Evolutionary conservation across 2,329 filamentous ascomycete species (phyloP), one percentile per base, ranked within the genome.

Genomic region (Corynespora cassiicola): DNA sequence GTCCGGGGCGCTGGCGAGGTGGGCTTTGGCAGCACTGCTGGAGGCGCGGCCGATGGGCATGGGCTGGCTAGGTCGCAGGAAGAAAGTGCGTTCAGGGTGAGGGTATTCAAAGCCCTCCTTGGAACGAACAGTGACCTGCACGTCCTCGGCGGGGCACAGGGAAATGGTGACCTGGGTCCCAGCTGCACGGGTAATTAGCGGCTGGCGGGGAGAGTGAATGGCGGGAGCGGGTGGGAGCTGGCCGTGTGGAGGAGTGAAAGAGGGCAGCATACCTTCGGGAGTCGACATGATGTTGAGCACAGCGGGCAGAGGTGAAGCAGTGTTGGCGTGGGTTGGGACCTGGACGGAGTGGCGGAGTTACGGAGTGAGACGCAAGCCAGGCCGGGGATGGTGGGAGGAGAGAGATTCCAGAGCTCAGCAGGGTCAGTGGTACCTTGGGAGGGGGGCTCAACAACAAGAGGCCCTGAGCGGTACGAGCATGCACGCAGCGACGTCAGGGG

Each of bases 1-100:
- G 50, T 78, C 65, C 5, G 52, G 23, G 44, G 67, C 59, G 52
- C 73, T 61, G 36, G 65, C 58, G 25, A 72, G 66, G 25, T 67
- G 75, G 47, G 59, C 55, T 55, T 72, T 72, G 50, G 50, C 29
- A 5, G 57, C 45, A 36, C 65, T 70, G 36, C 57, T 66, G 8
- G 74, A 76, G 1, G 73, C 63, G 16, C 74, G 72, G 21, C 73
- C 73, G 47, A 76, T 65, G 15, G 52, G 52, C 19, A 72, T 50
- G 7, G 47, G 50, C 7, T 54, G 23, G 27, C 49, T 50, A 6
- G 63, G 42, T 3, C 36, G 29, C 23, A 70, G 44, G 29, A 56
- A 47, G 34, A 71, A 54, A 30, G 54, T 54, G 33, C 69, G 66
- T 14, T 54, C 47, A n/a, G n/a, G n/a, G 26, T 45, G 33, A 37